Evolutionary conservation across 106 monocot species (phyloP), one percentile per base, ranked within the genome.

Genomic region (Chionographis japonica): DNA sequence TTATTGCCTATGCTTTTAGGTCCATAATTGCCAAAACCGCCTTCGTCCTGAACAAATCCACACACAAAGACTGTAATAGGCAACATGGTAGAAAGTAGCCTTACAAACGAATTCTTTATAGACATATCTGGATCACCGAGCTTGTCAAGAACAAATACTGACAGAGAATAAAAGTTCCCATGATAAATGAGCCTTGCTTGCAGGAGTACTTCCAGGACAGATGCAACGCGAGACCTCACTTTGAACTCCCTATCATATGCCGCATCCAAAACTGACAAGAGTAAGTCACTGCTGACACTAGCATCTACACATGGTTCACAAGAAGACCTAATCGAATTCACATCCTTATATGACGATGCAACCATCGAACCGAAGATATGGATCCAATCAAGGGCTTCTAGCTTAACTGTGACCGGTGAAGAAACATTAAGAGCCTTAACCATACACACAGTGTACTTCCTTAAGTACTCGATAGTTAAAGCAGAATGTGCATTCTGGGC

Each of bases 171-270:
- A 63, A 89, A 83, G 73, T 72, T 60, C 58, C 58, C 58, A 68
- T 69, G 71, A 78, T 83, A 51, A 70, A 93, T 79, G 75, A 98
- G 80, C 55, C 80, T 71, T 54, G 87, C 80, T 54, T 80, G 74
- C 71, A 98, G 54, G 46, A 92, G 72, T 56, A 76, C 57, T 62
- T 93, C 90, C 78, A 98, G 73, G 49, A 81, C 74, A 65, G 78
- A 68, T 60, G 90, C 92, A 72, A 81, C 82, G 46, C 59, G 57
- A 56, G 61, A 85, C 79, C 98, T 87, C 39, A 92, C 83, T 72
- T 85, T 85, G 36, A 69, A 17, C 66, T 98, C 98, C 69, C 75
- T 85, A 67, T 85, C 87, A 75, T 85, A 92, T 71, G 93, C 84
- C 66, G 80, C 83, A 81, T 83, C 80, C 42, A 93, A 66, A 66